A percentile compares a stretch with the other conserved stretches of the same genome.
phyloP scores from a whole-genome alignment of 805 yeast genomes.

The Sugiyamaella lignohabitans region DNA sequence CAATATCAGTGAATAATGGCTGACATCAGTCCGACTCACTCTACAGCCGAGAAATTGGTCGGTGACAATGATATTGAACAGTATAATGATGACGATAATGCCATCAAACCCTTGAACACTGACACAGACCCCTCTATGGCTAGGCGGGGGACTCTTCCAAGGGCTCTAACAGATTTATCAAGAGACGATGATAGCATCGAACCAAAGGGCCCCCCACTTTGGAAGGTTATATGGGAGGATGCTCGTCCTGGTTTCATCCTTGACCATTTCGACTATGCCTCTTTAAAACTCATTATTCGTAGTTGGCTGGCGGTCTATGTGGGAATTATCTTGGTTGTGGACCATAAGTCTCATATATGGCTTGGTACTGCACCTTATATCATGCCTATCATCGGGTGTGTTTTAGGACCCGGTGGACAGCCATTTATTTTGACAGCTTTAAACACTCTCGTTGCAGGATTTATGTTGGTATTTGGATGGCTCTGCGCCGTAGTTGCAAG shows the following conservation, averaged over 20 bases:
- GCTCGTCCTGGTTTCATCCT: slow-evolving; percentile 18
- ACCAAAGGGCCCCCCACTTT: slow-evolving; percentile 75
- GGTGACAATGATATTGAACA: background rate
- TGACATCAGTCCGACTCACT: background rate
- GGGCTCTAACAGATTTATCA: slow-evolving; percentile 46
- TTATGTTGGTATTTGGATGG: slow-evolving; percentile 18
- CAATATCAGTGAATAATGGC: background rate
- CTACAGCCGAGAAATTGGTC: background rate
- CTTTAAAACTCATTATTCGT: slow-evolving; percentile 21
- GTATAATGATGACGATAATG: too few relatives aligned
- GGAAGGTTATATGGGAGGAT: slow-evolving; percentile 3
- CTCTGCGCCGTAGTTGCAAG: slow-evolving; percentile 16
- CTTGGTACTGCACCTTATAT: slow-evolving; percentile 26
- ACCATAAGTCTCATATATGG: slow-evolving; percentile 19
- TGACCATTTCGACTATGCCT: slow-evolving; percentile 23
- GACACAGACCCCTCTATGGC: background rate
- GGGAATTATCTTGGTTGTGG: slow-evolving; percentile 18
- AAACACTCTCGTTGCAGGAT: slow-evolving; percentile 11
- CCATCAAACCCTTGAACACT: background rate
- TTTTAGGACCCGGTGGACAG: slow-evolving; percentile 25
- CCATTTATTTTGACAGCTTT: slow-evolving; percentile 20
- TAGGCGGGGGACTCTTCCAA: background rate
- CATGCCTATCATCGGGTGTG: slow-evolving; percentile 21
- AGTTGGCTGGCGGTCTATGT: slow-evolving; percentile 27
- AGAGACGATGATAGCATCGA: slow-evolving; percentile 68